Evolutionary conservation across 306 rosid species (phyloP).

Genomic region (Dalbergia cultrata): DNA sequence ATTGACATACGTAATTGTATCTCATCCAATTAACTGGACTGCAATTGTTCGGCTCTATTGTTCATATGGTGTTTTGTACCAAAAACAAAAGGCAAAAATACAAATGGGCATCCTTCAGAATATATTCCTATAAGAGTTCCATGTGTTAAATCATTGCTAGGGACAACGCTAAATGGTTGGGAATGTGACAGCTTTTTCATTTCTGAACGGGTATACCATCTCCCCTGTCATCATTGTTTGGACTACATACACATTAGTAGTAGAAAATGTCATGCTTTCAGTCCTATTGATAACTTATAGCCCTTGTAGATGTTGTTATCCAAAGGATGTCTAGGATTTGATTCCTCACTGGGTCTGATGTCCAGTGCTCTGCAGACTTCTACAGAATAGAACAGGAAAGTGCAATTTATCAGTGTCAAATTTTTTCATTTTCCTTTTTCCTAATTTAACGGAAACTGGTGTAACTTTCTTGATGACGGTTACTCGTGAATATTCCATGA

Average conservation of each 20-base stretch:
- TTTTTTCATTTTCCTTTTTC: too few relatives aligned
- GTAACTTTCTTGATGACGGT: too few relatives aligned
- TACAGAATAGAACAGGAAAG: neutral
- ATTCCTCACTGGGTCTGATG: neutral
- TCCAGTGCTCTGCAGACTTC: neutral
- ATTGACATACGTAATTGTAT: conserved; percentile 42
- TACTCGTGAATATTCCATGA: too few relatives aligned
- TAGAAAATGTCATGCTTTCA: neutral
- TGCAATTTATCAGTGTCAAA: too few relatives aligned
- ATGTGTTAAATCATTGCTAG: neutral
- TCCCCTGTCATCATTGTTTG: too few relatives aligned
- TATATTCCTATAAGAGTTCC: neutral
- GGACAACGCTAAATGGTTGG: neutral
- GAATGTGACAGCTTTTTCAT: too few relatives aligned
- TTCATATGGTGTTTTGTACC: conserved; percentile 46
- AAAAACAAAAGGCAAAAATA: conserved; percentile 26
- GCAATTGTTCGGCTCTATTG: conserved; percentile 40
- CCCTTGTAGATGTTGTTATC: too few relatives aligned
- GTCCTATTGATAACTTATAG: neutral
- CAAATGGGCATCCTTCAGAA: conserved; percentile 20
- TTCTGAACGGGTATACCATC: too few relatives aligned
- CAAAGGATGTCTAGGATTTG: neutral
- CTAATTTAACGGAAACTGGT: too few relatives aligned
- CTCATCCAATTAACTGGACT: conserved; percentile 38
- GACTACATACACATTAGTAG: neutral